These are phyloP conservation scores for Microstegium vimineum DNA, from an alignment of 176 grass and related monocot species.

Conservation along the genomic window DNA sequence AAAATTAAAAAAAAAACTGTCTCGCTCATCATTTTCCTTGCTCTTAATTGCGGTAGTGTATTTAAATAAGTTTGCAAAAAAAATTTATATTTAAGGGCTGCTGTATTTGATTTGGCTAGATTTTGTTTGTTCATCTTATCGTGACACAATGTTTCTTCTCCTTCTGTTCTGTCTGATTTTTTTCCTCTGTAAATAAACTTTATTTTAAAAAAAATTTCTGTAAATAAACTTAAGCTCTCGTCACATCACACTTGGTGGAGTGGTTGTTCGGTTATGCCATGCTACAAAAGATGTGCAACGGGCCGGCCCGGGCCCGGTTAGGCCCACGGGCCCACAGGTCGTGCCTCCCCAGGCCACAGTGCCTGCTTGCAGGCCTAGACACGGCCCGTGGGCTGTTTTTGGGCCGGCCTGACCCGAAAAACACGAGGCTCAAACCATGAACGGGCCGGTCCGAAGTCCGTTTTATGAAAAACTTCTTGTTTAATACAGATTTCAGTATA, in stretches of 20 bases:
- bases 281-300: no score
- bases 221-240: neutral
- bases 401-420: no score
- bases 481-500: no score
- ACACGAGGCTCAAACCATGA: no score
- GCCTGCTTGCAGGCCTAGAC: no score
- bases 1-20: neutral
- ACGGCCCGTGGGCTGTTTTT: no score
- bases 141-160: neutral
- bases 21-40: neutral
- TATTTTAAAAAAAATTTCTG: neutral
- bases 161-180: neutral
- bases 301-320: no score
- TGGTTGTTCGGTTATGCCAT: conserved; percentile 29
- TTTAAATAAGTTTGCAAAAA: neutral
- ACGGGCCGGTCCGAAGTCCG: no score
- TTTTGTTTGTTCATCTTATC: neutral
- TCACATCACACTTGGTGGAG: conserved; percentile 6
- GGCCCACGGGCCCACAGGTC: no score
- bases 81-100: neutral
- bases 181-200: neutral
- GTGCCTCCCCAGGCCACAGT: no score
- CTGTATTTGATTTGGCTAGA: neutral
- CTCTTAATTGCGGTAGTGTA: neutral
- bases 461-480: no score